These are phyloP conservation scores for Fraxinus sp. DNA, from an alignment of 305 asterid species.

Conservation along the genomic window DNA sequence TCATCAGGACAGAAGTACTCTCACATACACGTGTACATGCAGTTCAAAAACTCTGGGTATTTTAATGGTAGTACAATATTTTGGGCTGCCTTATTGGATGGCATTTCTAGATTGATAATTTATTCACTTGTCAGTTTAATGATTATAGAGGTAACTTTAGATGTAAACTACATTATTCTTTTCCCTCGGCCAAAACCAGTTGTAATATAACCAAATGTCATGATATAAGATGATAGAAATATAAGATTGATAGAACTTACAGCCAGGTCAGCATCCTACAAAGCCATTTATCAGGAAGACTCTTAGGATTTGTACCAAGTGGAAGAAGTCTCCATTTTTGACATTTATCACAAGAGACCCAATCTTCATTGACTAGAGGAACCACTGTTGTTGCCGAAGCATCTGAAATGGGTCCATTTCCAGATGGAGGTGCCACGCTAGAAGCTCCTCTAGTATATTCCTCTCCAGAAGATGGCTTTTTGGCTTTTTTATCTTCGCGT, in stretches of 20 bases:
- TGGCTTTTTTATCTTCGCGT: constrained; percentile 36
- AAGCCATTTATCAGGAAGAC: constrained; percentile 88
- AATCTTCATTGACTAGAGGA: constrained; percentile 75
- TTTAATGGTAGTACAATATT: neutral
- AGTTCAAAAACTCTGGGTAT: neutral
- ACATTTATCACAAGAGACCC: constrained; percentile 94
- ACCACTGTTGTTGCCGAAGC: constrained; percentile 43
- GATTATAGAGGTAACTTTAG: neutral
- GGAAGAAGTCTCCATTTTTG: constrained; percentile 93
- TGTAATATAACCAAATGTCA: constrained; percentile 25
- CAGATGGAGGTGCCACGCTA: constrained; percentile 38
- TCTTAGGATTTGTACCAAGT: constrained; percentile 68
- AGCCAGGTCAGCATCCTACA: constrained; percentile 96
- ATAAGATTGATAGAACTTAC: constrained; percentile 59
- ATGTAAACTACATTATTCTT: neutral
- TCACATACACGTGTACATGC: neutral
- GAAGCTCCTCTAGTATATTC: constrained; percentile 41
- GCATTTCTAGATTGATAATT: neutral
- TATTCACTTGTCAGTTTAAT: neutral
- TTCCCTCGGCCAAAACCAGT: constrained; percentile 24
- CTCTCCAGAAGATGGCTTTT: constrained; percentile 35
- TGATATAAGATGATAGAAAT: constrained; percentile 22
- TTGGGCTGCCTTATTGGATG: neutral
- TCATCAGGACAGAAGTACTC: constrained; percentile 26
- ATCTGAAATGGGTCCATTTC: constrained; percentile 45